phyloP scores from a whole-genome alignment of 1,284 basidiomycete genomes.

The Apiotrichum domesticum region DNA sequence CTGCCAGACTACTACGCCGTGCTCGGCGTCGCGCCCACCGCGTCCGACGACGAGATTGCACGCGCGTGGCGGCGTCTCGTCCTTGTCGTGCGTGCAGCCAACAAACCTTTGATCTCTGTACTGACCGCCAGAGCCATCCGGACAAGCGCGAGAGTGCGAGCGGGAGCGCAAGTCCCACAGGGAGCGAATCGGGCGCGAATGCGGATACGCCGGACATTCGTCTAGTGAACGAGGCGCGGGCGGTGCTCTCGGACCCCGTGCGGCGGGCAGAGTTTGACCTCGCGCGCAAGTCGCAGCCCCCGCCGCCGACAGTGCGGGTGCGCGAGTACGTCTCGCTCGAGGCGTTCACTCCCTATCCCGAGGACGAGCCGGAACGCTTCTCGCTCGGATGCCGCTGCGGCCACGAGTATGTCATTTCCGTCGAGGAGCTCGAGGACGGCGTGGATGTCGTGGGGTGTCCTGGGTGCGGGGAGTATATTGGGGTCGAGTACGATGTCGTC shows the following conservation, averaged over 20 bases:
- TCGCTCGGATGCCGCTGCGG: conserved; percentile 47
- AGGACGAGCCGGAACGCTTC: conserved; percentile 29
- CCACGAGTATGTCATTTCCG: conserved; percentile 38
- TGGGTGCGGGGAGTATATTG: conserved; percentile 48
- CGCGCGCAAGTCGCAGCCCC: neutral
- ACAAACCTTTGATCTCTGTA: too few relatives aligned
- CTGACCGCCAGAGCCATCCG: conserved; percentile 32
- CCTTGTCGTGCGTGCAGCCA: conserved; percentile 26
- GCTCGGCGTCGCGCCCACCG: conserved; percentile 31
- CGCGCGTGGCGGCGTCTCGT: conserved; percentile 38
- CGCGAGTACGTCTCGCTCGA: conserved; percentile 36
- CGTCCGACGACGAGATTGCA: conserved; percentile 31
- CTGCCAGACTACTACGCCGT: conserved; percentile 36
- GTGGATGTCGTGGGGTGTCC: conserved; percentile 48
- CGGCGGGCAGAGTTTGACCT: conserved; percentile 16
- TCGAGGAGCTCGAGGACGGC: conserved; percentile 44
- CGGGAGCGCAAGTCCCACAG: neutral
- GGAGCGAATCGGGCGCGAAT: too few relatives aligned
- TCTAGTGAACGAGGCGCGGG: conserved; percentile 43
- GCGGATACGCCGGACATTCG: conserved; percentile 24
- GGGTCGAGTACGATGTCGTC: conserved; percentile 47
- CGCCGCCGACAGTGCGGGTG: conserved; percentile 10
- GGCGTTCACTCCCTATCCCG: conserved; percentile 29
- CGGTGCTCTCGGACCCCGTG: conserved; percentile 33
- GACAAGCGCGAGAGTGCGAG: conserved; percentile 21